Evolutionary conservation across 2,329 filamentous ascomycete genomes (phyloP), one percentile per base, ranked within the genome.

Genomic region (Coniochaeta prunicola): DNA sequence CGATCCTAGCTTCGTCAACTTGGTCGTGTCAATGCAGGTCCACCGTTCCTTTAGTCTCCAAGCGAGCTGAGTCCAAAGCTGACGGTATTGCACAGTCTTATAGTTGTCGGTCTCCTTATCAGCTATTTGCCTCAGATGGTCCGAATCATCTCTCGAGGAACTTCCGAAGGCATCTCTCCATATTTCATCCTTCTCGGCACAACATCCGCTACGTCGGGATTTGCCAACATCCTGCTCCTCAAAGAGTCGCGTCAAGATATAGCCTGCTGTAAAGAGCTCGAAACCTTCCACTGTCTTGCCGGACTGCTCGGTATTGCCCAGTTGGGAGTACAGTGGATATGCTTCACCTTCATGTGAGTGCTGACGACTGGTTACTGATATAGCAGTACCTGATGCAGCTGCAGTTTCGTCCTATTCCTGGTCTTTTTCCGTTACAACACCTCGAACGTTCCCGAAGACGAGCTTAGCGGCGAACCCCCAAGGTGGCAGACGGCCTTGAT

Each of bases 101-200:
- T 97, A 65, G 80, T 97, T 62, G 71, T 96, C 66, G 93, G 93
- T 59, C 92, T 97, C 67, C 80, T 97, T 62, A 77, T 96, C 60
- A 97, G 93, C 34, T 99, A 99, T 76, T 82, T 97, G 2, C 94
- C 94, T 0, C 94, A 99, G 71, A 93, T 97, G 74, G 84, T 89
- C 72, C 91, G 94, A 68, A 97, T 99, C 74, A 90, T 96, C 65
- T 80, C 83, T 42, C 85, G 92, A 58, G 85, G 87, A 61, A 94
- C 91, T 15, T 96, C 93, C 24, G 93, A 96, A 72, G 94, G 94
- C 62, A 92, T 99, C 62, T 97, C 92, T 31, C 93, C 94, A 9
- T 94, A 93, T 74, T 99, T 96, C 70, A 87, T 99, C 63, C 83
- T 97, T 1, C 85, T 99, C n/a, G 94, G 94, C 61, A 91, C 90